Evolutionary conservation across 257 asterid species (phyloP), one percentile per base, ranked within the genome.

Genomic region (Lavandula angustifolia): DNA sequence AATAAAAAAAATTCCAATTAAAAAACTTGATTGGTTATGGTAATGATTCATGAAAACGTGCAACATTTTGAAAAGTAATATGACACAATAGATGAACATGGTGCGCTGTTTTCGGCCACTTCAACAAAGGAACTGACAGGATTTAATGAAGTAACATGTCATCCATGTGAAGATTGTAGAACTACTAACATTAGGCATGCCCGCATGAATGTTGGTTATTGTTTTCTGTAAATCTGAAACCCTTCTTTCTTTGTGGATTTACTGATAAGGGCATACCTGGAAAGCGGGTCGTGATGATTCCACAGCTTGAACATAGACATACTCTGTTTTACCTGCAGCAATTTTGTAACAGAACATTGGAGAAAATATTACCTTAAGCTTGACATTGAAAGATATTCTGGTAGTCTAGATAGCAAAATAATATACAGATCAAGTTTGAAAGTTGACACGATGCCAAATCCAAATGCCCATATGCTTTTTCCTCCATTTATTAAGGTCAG

Each of bases 301-400:
- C 72, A 78, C 75, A 7, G 89, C 81, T 61, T 78, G 80, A 51
- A 79, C 88, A 71, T 73, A 92, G 47, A 85, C 76, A 71, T 85
- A 92, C 73, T 92, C 96, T 56, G 95, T 83, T 78, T 89, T 92
- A 43, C 98, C 98, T 92, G 89, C 65, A 75, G 33, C n/a, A 67
- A 69, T 62, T 67, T 68, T 47, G 56, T 3, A 40, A 60, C 13
- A 18, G 60, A 47, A 35, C 3, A 56, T 66, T 34, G 27, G 3
- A 16, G 35, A 6, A 22, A 44, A 61, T 41, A 40, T 49, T 13
- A 29, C 2, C 27, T 22, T 22, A 22, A 22, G 27, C 27, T 22
- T 22, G 27, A 22, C 27, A 22, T 22, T 22, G 2, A 22, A 22
- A 22, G 27, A 22, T 22, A 22, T 22, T 22, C 27, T 22, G 27